Percentiles rank a stretch among this genome's conserved stretches.
Evolutionary conservation across 768 basidiomycete genomes (phyloP).

Genomic region (Suillus variegatus): DNA sequence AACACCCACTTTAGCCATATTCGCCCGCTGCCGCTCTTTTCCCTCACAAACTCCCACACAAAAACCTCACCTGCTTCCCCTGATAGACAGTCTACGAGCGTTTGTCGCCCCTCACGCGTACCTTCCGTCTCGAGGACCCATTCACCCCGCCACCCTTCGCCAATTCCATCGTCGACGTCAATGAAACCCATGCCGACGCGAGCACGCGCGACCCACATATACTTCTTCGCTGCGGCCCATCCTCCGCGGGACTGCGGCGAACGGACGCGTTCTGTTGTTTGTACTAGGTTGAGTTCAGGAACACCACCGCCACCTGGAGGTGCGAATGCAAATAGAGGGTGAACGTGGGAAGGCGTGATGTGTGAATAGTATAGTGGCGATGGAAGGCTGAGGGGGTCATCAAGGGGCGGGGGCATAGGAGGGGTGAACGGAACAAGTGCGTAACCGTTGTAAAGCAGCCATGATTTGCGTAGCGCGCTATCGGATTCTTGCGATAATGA

Average conservation of each 20-base stretch:
- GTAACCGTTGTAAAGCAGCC: conserved; percentile 76
- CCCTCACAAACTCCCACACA: conserved; percentile 59
- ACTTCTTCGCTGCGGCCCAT: conserved; percentile 57
- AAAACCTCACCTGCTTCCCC: conserved; percentile 35
- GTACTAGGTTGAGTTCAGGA: conserved; percentile 51
- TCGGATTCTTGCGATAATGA: conserved; percentile 18
- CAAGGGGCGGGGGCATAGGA: conserved; percentile 50
- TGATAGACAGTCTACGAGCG: conserved; percentile 54
- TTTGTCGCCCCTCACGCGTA: conserved; percentile 62
- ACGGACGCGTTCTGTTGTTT: conserved; percentile 39
- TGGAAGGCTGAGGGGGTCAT: conserved; percentile 62
- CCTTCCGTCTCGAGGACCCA: conserved; percentile 84
- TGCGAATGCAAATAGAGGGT: conserved; percentile 28
- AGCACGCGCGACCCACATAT: conserved; percentile 65
- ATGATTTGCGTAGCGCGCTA: conserved; percentile 39
- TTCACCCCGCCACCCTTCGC: conserved; percentile 74
- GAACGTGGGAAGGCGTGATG: conserved; percentile 45
- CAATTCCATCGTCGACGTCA: conserved; percentile 43
- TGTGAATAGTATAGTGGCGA: conserved; percentile 79
- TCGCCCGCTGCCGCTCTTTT: conserved; percentile 58
- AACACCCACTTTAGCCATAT: conserved; percentile 62
- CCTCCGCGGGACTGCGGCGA: conserved; percentile 66
- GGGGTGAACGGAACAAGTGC: conserved; percentile 62
- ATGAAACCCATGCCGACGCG: conserved; percentile 38
- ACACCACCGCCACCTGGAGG: conserved; percentile 33